phyloP scores from a whole-genome alignment of 371 early-diverging fungal species.

The Lichtheimia ramosa region DNA sequence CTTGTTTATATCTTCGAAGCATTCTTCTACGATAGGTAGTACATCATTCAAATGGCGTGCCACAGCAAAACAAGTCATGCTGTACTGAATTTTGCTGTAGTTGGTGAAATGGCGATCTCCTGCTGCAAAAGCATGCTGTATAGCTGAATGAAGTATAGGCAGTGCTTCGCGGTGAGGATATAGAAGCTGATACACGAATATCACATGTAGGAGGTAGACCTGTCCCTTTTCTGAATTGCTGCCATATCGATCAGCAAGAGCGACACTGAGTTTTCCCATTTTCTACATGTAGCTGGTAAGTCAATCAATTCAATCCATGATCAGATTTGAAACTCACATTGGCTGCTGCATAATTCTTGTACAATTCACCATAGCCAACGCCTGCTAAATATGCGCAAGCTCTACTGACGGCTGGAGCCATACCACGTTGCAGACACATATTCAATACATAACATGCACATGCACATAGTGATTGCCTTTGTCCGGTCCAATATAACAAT shows the following conservation, averaged over 20 bases:
- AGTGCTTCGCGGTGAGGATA: slow-evolving; percentile 25
- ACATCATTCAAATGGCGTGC: slow-evolving; percentile 23
- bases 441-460: slow-evolving; percentile 28
- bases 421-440: slow-evolving; percentile 27
- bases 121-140: slow-evolving; percentile 15
- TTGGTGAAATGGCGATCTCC: slow-evolving; percentile 46
- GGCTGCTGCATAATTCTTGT: slow-evolving; percentile 23
- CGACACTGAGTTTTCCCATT: slow-evolving; percentile 30
- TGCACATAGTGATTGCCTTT: slow-evolving; percentile 28
- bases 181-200: slow-evolving; percentile 31
- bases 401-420: slow-evolving; percentile 23
- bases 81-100: slow-evolving; percentile 30
- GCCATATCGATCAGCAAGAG: slow-evolving; percentile 25
- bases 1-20: slow-evolving; percentile 35
- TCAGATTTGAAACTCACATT: background rate
- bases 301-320: too few relatives aligned
- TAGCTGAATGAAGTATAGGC: slow-evolving; percentile 8
- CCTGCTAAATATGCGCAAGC: slow-evolving; percentile 28
- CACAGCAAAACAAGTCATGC: slow-evolving; percentile 14
- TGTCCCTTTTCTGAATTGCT: slow-evolving; percentile 36
- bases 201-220: slow-evolving; percentile 23
- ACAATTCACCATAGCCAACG: slow-evolving; percentile 24
- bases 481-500: slow-evolving; percentile 39
- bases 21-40: slow-evolving; percentile 27
- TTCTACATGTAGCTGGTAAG: slow-evolving; percentile 12